Evolutionary conservation across 495 filamentous ascomycete genomes (phyloP).

Genomic region (Durotheca rogersii): DNA sequence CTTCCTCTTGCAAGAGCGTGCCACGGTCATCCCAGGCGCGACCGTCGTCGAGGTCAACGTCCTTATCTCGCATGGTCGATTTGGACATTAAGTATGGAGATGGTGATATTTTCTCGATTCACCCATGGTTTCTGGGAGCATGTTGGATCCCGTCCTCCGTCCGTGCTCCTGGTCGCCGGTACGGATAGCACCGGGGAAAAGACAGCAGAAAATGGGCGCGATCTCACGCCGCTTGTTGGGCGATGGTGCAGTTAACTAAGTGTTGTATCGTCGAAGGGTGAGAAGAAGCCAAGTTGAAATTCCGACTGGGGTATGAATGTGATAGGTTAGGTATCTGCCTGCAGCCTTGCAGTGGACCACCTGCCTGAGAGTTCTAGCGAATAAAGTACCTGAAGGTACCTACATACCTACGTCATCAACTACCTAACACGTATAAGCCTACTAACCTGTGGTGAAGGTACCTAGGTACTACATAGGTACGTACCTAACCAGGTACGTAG

Average conservation of each 20-base stretch:
- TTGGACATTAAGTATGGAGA: conserved; percentile 21
- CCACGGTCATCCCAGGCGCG: background rate
- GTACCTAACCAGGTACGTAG: background rate
- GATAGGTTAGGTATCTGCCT: too few relatives aligned
- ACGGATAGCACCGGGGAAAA: background rate
- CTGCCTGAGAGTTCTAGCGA: too few relatives aligned
- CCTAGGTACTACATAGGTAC: background rate
- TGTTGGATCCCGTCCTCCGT: background rate
- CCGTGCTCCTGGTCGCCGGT: background rate
- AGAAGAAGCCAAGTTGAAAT: too few relatives aligned
- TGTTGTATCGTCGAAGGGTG: too few relatives aligned
- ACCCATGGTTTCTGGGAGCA: conserved; percentile 12
- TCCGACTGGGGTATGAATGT: too few relatives aligned
- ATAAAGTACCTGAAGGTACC: too few relatives aligned
- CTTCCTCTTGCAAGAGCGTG: background rate
- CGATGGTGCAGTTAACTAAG: too few relatives aligned
- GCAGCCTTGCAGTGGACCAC: too few relatives aligned
- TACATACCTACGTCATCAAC: too few relatives aligned
- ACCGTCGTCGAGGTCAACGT: background rate
- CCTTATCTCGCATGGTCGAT: conserved; percentile 8
- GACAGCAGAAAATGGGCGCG: background rate
- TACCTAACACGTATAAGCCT: too few relatives aligned
- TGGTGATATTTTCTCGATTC: conserved; percentile 10
- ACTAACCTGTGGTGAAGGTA: too few relatives aligned
- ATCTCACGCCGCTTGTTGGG: too few relatives aligned